A percentile compares a stretch with the other conserved stretches of the same genome.
phyloP scores from a whole-genome alignment of 805 yeast genomes.

The Candida endomychidarum region DNA sequence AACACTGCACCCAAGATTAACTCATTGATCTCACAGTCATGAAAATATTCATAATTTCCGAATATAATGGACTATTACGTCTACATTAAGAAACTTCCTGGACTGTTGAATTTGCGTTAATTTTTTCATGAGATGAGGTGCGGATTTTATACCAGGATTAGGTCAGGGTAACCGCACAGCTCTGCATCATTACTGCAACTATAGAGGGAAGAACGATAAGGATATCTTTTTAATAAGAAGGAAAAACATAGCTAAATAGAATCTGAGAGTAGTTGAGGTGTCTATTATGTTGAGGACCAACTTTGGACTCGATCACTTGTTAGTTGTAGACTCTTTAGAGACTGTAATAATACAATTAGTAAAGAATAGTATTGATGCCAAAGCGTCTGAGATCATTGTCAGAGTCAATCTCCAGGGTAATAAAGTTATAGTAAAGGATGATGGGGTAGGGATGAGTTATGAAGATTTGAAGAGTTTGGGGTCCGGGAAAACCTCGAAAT shows the following conservation, averaged over 20 bases:
- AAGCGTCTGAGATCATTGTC: conserved; percentile 40
- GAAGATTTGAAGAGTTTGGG: conserved; percentile 51
- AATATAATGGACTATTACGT: conserved; percentile 60
- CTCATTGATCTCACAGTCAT: conserved; percentile 63
- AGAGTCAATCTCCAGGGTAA: conserved; percentile 31
- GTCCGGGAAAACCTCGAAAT: conserved; percentile 55
- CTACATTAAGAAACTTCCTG: conserved; percentile 18
- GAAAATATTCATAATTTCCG: conserved; percentile 31
- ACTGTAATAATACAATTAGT: not conserved
- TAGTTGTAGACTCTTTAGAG: not conserved
- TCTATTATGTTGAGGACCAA: not conserved
- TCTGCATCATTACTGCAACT: not conserved
- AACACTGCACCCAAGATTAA: conserved; percentile 75
- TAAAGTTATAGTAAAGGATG: conserved; percentile 51
- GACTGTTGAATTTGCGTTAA: conserved; percentile 54
- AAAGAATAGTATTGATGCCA: conserved; percentile 53
- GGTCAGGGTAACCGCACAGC: conserved; percentile 3
- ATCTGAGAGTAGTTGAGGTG: too few relatives aligned
- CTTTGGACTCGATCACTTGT: not conserved
- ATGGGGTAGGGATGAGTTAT: conserved; percentile 68
- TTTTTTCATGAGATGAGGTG: conserved; percentile 2
- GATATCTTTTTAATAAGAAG: too few relatives aligned
- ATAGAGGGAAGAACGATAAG: not conserved
- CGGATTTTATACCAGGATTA: conserved; percentile 5
- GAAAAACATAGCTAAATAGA: too few relatives aligned